Evolutionary conservation across 1,284 basidiomycete genomes (phyloP), one percentile per base, ranked within the genome.

Genomic region (Austropuccinia psidii): DNA sequence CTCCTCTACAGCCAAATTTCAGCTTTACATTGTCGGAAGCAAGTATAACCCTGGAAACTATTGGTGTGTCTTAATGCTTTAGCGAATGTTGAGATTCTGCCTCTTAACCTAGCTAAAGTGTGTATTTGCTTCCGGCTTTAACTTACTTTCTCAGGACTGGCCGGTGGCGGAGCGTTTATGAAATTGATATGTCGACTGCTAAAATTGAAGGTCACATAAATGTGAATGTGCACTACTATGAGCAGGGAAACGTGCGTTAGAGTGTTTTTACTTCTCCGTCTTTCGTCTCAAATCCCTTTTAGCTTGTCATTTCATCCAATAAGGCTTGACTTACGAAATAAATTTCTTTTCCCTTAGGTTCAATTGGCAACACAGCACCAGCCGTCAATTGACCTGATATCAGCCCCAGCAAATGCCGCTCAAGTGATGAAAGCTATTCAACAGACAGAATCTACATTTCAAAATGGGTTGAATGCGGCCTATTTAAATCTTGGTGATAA

Each of bases 171-270:
- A 82, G 83, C 3, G 75, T 78, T n/a, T 85, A 84, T 79, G 75
- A 79, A 11, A 79, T 84, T n/a, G 82, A 85, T 75, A 75, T 81
- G 13, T 78, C 77, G 5, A 77, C 77, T 37, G 77, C 78, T 15
- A 77, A 67, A 8, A 78, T 84, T 13, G 73, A 75, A 5, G 83
- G 92, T 0, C 87, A 83, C 76, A 86, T 93, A 33, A 82, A 88
- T 24, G 85, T 92, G 57, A 90, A 93, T 78, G 89, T 95, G 29
- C 93, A 97, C 81, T 97, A 97, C 80, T 97, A 93, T 79, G 93
- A 97, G 81, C 92, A 95, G 81, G 93, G 92, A 78, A 94, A 94
- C 79, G 93, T 93, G 76, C 74, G 85, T 80, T 11, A 37, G 41
- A 47, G 19, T 21, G 27, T 43, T 67, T 15, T 54, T 29, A 37